Evolutionary conservation across 2,329 filamentous ascomycete genomes (phyloP), one percentile per base, ranked within the genome.

Genomic region (Falciphora oryzae): DNA sequence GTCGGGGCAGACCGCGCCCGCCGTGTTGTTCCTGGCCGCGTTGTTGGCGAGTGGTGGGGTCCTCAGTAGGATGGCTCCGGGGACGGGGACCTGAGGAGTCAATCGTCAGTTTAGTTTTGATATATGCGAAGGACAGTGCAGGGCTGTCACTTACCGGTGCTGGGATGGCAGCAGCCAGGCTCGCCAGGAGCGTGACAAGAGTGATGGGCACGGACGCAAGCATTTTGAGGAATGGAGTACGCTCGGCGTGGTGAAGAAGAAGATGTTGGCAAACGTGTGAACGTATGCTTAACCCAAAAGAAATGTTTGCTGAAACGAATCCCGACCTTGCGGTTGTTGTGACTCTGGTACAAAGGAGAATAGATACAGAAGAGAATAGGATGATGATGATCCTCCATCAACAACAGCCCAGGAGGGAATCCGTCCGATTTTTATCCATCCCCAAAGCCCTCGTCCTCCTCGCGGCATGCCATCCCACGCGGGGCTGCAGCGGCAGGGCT

Each of bases 1-100:
- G 61, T 62, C 61, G 6, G 18, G 3, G 61, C 61, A 62, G 61
- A 53, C 61, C 22, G 38, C 35, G 35, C 4, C 59, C 59, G 50
- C 28, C 27, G 22, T 25, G 44, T 25, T 25, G 22, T 53, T 53
- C 44, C n/a, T 8, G 44, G 44, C 14, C 22, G 22, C 44, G 44
- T 25, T 25, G 44, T 10, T 11, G 44, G 8, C 22, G 1, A 11
- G 7, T 4, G 44, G 18, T 11, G 44, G 3, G 44, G 7, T 11
- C 44, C 22, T 53, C 22, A 53, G 22, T 5, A n/a, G 22, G 22
- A 53, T 2, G 22, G 2, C 7, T n/a, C 6, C 22, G 22, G 44
- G 44, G 22, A n/a, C 22, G 44, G 44, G 44, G 3, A 22, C 44
- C 44, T 53, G 38, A 35, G 22, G 44, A 6, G n/a, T 2, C 8